Base-by-base conservation (phyloP, 306 rosid species). In the Acacia acuminata region DNA sequence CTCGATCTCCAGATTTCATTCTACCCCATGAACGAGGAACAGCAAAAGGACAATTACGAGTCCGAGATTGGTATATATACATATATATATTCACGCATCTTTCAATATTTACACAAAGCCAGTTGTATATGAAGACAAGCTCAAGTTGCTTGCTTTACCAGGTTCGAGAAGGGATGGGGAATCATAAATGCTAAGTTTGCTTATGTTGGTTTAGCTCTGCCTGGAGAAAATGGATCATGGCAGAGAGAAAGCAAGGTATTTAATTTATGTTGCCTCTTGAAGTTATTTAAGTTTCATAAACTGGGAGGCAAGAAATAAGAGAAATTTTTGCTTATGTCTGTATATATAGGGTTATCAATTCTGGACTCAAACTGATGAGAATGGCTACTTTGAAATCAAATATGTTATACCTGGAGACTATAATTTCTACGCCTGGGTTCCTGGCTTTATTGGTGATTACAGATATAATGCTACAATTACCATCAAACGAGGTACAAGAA, bases 401-500 rank as follows among this genome's bases (percentile, higher is more conserved):
- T 85, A 93, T 19, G 68, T 91, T 8, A 84, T 88, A 30, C 92
- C 90, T 2, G 99, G 99, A 24, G 68, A 45, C 63, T 96, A 96
- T 22, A 91, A 87, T 71, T 78, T 93, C 72, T 96, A 88, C 78
- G 93, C 92, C 22, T 93, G 92, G 93, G 92, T 92, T 75, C 97
- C 97, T 51, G 94, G 99, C 42, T 43, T 84, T 48, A 76, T 96
- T 73, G 99, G 99, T 48, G 94, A 96, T 82, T 93, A 90, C 85
- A 83, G 27, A 40, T 88, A 92, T 63, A 73, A 87, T 7, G 10
- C 40, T 16, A 72, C 7, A 16, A 77, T 96, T 47, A 90, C 80
- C 25, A 83, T 96, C 56, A 77, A 11, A 45, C 71, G 88, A 56
- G 92, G 99, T 94, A 70, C 36, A 66, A n/a, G 9, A 47, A 47